These are phyloP conservation scores for Colletotrichum phormii DNA, from an alignment of 2,329 filamentous ascomycete species.

Conservation along the genomic window DNA sequence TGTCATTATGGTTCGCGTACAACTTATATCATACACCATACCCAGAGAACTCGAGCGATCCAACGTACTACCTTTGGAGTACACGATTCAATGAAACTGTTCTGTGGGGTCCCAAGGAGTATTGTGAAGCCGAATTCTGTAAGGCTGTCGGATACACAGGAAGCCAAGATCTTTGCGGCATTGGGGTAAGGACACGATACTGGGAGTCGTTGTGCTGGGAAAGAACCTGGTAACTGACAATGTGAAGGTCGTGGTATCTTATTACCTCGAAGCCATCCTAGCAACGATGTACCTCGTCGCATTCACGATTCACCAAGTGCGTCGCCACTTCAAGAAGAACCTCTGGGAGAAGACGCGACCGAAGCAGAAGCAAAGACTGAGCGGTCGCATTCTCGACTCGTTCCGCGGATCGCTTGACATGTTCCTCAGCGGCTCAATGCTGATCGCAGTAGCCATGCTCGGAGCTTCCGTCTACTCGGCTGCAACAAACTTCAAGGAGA, in stretches of 20 bases:
- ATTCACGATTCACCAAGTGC: conserved; percentile 26
- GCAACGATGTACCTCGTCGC: conserved; percentile 32
- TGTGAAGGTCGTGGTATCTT: conserved; percentile 27
- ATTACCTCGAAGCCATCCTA: conserved; percentile 31
- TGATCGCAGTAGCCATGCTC: conserved; percentile 34
- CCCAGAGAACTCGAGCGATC: background rate
- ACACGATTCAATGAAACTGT: conserved; percentile 18
- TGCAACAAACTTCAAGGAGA: conserved; percentile 4
- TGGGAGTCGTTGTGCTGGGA: background rate
- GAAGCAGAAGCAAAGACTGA: background rate
- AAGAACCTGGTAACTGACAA: background rate
- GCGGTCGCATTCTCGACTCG: conserved; percentile 21
- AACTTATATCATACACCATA: conserved; percentile 29
- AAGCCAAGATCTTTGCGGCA: conserved; percentile 30
- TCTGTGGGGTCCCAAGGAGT: conserved; percentile 8
- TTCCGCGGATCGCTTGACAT: conserved; percentile 35
- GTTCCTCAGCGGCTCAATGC: conserved; percentile 30
- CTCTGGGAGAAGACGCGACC: conserved; percentile 14
- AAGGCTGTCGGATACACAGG: conserved; percentile 29
- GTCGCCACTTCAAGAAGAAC: background rate
- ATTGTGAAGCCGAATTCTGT: conserved; percentile 26
- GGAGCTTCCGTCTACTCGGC: conserved; percentile 28
- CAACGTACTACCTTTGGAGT: conserved; percentile 25
- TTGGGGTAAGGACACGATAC: conserved; percentile 10
- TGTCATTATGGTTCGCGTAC: conserved; percentile 27